These are phyloP conservation scores for Scheffersomyces segobiensis DNA, from an alignment of 1,139 yeast genomes.

Conservation along the genomic window DNA sequence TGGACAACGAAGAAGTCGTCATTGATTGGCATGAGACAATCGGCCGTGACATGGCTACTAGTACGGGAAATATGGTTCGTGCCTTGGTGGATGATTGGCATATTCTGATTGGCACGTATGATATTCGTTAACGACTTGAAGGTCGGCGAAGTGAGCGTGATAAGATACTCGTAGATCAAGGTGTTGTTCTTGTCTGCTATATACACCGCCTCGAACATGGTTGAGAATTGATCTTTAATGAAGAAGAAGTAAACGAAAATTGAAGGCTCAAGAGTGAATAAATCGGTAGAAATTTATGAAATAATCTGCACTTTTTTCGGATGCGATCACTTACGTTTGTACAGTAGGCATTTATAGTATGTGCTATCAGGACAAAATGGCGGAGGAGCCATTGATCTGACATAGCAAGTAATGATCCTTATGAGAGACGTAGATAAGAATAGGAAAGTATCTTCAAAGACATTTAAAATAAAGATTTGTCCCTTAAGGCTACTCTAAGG, in stretches of 20 bases:
- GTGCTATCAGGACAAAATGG: no score
- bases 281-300: not conserved
- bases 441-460: no score
- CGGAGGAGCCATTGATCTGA: no score
- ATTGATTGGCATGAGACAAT: conserved; percentile 29
- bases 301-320: not conserved
- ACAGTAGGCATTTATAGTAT: no score
- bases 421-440: no score
- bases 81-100: not conserved
- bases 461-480: no score
- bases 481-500: no score
- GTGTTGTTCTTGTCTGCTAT: conserved; percentile 57
- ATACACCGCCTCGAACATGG: conserved; percentile 56
- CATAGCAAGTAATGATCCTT: no score
- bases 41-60: conserved; percentile 8
- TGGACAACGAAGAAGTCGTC: conserved; percentile 28
- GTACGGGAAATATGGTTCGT: not conserved
- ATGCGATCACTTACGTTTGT: no score
- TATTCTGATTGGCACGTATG: conserved; percentile 5
- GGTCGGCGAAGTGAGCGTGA: conserved; percentile 51
- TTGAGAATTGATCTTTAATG: not conserved
- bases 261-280: not conserved
- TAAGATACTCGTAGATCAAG: conserved; percentile 59
- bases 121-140: conserved; percentile 41
- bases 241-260: not conserved